Base-by-base conservation (phyloP, 1,284 basidiomycete species). In the Ceratobasidium sp. region DNA sequence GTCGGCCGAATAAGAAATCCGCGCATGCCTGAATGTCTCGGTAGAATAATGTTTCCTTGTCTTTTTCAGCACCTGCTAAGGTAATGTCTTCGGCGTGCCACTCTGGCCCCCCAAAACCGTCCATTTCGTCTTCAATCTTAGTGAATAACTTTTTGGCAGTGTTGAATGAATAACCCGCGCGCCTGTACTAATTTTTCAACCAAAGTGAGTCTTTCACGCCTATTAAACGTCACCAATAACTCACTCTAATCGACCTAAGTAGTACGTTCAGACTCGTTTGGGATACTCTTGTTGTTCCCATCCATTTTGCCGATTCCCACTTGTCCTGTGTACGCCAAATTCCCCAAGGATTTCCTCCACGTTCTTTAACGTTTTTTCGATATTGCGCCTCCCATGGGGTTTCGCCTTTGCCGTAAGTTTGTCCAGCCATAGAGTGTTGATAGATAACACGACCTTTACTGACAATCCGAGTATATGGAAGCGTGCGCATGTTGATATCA, bases 391-490 rank as follows among this genome's bases (percentile, higher is more conserved):
- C 66, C 66, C 66, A 68, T 26, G 46, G 66, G 1, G 44, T 48
- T 7, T 52, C 5, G n/a, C 46, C 46, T 12, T 48, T 50, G 1
- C 66, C 66, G 7, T 68, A 48, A 33, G 9, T 38, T 48, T 26
- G 46, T 1, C 66, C 66, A 4, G 66, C 66, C 15, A 28, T 50
- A 3, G 46, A 13, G 66, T 68, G 66, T 68, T 38, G 66, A 20
- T 68, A 68, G 1, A 68, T 52, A 13, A 68, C 23, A 5, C 66
- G 66, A 28, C 48, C 66, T 54, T 15, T 33, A 28, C n/a, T 68
- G 10, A 68, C 66, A 50, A 52, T 48, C 15, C 66, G 66, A 38
- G 38, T 61, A 15, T 61, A 61, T n/a, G n/a, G n/a, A n/a, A n/a
- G n/a, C n/a, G n/a, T n/a, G n/a, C n/a, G n/a, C n/a, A n/a, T n/a